phyloP scores from a whole-genome alignment of 208 protist genomes.

The Cochliopodium minus region DNA sequence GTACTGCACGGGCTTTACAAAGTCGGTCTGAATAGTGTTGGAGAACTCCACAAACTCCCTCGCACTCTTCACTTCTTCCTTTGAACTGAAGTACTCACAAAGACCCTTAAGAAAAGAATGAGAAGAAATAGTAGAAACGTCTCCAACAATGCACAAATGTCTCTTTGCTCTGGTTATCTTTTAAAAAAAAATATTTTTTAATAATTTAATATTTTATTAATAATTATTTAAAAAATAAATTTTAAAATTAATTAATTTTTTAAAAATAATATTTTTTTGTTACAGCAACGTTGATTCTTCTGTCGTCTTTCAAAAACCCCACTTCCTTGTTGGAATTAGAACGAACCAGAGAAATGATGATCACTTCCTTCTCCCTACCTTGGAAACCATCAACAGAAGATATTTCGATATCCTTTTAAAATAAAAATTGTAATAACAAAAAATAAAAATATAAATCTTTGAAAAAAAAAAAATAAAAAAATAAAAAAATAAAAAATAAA shows the following conservation, averaged over 20 bases:
- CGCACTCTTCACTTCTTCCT: neutral
- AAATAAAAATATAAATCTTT: too few relatives aligned
- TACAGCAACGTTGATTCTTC: conserved; percentile 37
- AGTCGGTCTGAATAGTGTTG: too few relatives aligned
- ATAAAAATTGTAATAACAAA: too few relatives aligned
- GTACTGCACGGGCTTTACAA: too few relatives aligned
- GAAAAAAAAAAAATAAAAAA: too few relatives aligned
- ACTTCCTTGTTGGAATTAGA: conserved; percentile 25
- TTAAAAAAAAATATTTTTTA: too few relatives aligned
- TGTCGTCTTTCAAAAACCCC: conserved; percentile 35
- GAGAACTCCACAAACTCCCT: neutral
- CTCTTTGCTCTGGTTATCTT: conserved; percentile 19
- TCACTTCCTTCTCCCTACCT: conserved; percentile 42
- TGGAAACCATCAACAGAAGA: conserved; percentile 41
- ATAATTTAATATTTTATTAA: too few relatives aligned
- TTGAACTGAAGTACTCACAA: neutral
- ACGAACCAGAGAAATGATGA: conserved; percentile 36
- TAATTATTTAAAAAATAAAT: too few relatives aligned
- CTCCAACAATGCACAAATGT: conserved; percentile 17
- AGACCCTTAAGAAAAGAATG: neutral
- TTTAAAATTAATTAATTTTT: too few relatives aligned
- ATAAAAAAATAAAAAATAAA: too few relatives aligned
- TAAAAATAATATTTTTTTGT: too few relatives aligned
- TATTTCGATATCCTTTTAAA: conserved; percentile 34
- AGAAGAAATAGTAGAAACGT: conserved; percentile 15